Base-by-base conservation (phyloP, 306 rosid species). In the Heteromeles arbutifolia region DNA sequence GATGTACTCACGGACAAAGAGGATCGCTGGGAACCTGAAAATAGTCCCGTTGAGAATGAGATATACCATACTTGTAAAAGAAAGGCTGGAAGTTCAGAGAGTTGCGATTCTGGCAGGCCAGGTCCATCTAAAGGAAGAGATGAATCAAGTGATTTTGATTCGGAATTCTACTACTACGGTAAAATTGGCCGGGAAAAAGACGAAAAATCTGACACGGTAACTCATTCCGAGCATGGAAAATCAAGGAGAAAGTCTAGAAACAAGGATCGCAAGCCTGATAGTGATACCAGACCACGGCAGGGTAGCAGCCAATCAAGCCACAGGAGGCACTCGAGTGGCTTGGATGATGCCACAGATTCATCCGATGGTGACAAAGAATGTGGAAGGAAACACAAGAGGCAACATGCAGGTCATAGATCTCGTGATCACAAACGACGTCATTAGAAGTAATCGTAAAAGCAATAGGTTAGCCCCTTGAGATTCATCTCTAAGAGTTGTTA, bases 11-110 rank as follows among this genome's bases (percentile, higher is more conserved):
- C 11, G 19, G 73, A 41, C 14, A 29, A 75, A 29, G 18, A 22
- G 44, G 84, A 81, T 64, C 78, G 75, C 48, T 77, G 73, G 79
- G 81, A 82, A 52, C 74, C 85, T 9, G 78, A 81, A 52, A 18
- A 39, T 61, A 45, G 68, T 67, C 39, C 63, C 3, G 39, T n/a
- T 45, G 52, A 45, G 52, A 45, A 45, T 57, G 72, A 67, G 39
- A 65, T 29, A 29, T 37, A 15, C 48, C 73, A 31, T 63, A 70
- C 34, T 6, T 61, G 12, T 45, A 24, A 21, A 41, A 28, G 22
- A n/a, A 71, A 50, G 24, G 77, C 32, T 19, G 37, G 59, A 56
- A 77, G 59, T 58, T 56, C 3, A 5, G 64, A 31, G 41, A 53
- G 45, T 32, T 3, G 6, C 25, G 50, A 66, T 4, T 19, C 50